Evolutionary conservation across 192 early-diverging fungal genomes (phyloP).

Genomic region (Backusella macrospora): DNA sequence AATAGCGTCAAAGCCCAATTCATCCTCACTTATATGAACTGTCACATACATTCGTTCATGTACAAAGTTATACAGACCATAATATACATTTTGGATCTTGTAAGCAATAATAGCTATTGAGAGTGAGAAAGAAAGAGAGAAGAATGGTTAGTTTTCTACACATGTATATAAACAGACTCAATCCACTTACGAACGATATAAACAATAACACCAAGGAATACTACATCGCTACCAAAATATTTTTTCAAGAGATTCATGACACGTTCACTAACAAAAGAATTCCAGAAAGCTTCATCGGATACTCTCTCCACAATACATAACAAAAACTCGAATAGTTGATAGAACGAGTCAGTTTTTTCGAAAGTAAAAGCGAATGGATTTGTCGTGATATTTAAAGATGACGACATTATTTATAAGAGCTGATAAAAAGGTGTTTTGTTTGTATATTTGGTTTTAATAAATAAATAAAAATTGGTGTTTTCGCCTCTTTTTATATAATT

Average conservation of each 20-base stretch:
- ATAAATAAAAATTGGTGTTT: neutral
- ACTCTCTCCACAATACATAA: neutral
- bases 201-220: slow-evolving; percentile 26
- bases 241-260: slow-evolving; percentile 11
- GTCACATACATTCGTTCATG: slow-evolving; percentile 23
- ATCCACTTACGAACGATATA: slow-evolving; percentile 34
- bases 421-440: neutral
- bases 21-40: slow-evolving; percentile 16
- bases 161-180: neutral
- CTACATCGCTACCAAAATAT: slow-evolving; percentile 29
- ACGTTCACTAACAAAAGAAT: slow-evolving; percentile 19
- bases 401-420: neutral
- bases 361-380: neutral
- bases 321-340: neutral
- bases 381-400: neutral
- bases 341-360: slow-evolving; percentile 6
- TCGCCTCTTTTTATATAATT: neutral
- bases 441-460: neutral
- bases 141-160: neutral
- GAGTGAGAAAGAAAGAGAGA: no score
- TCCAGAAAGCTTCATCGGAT: slow-evolving; percentile 27
- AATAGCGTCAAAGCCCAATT: slow-evolving; percentile 19
- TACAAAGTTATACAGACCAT: neutral
- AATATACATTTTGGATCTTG: neutral
- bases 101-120: slow-evolving; percentile 20